A percentile compares a stretch with the other conserved stretches of the same genome.
Conservation (phyloP, 257 asterid genomes). For the Solanum clarkiae region DNA sequence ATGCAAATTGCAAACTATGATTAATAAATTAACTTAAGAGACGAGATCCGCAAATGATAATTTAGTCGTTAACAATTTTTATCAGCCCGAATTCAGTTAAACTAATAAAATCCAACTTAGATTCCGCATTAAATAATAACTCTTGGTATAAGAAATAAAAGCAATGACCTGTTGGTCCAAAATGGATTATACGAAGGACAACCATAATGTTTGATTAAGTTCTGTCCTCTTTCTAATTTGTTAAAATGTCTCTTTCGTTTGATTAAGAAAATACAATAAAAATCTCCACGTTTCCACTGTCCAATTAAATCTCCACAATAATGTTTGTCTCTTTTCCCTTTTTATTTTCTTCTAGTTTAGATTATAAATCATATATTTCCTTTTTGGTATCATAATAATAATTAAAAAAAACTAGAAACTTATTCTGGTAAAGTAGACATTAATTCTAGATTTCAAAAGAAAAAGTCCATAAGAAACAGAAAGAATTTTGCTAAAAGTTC, state of each 20-base stretch:
- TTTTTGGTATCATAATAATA: not conserved
- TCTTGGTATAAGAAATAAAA: not conserved
- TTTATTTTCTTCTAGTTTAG: not conserved
- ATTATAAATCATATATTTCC: not conserved
- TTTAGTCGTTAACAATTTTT: not conserved
- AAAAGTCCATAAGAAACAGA: not conserved
- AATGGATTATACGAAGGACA: not conserved
- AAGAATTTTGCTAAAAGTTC: not conserved
- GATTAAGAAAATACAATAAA: not conserved
- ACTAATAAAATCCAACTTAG: not conserved
- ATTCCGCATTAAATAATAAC: not conserved
- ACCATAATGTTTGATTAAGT: not conserved
- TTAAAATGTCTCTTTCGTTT: not conserved
- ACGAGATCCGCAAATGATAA: too few species aligned
- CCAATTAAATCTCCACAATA: not conserved
- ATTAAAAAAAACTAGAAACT: too few species aligned
- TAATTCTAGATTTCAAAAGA: not conserved
- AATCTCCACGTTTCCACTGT: not conserved
- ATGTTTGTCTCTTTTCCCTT: not conserved
- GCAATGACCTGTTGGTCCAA: not conserved
- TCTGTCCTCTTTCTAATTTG: not conserved
- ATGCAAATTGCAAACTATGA: too few species aligned
- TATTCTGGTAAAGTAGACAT: not conserved
- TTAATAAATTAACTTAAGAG: too few species aligned
- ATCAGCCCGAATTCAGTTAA: not conserved